These are phyloP conservation scores for Hyphopichia wangnamkhiaoensis DNA, from an alignment of 1,139 yeast genomes.

Conservation along the genomic window DNA sequence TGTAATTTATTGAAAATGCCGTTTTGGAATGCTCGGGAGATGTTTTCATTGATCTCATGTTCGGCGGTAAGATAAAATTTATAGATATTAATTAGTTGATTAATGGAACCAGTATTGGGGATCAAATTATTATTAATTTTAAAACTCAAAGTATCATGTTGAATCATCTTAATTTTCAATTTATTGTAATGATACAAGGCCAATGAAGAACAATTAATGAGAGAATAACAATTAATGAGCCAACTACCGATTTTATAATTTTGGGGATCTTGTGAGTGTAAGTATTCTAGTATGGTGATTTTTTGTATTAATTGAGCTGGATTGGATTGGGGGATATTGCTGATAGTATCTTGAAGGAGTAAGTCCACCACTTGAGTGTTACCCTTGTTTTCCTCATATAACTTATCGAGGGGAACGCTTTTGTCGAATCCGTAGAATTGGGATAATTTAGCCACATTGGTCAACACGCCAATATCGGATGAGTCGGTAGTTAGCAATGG, in stretches of 20 bases:
- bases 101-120: conserved; percentile 29
- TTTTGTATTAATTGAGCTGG: background rate
- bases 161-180: conserved; percentile 73
- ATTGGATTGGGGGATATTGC: background rate
- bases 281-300: conserved; percentile 45
- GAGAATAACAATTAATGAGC: conserved; percentile 65
- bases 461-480: background rate
- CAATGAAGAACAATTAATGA: conserved; percentile 54
- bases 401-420: too few relatives aligned
- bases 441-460: background rate
- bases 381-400: too few relatives aligned
- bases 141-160: conserved; percentile 69
- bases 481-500: background rate
- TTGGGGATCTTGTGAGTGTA: conserved; percentile 52
- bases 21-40: conserved; percentile 52
- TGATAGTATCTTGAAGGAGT: background rate
- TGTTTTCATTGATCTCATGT: conserved; percentile 49
- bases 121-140: conserved; percentile 46
- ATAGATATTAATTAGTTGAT: conserved; percentile 30
- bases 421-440: background rate
- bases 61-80: conserved; percentile 54
- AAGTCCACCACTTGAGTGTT: background rate
- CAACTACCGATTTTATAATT: conserved; percentile 71
- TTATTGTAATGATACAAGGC: conserved; percentile 53
- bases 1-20: conserved; percentile 61